Evolutionary conservation across 208 protist species (phyloP).

Genomic region (Zelonia costaricensis): DNA sequence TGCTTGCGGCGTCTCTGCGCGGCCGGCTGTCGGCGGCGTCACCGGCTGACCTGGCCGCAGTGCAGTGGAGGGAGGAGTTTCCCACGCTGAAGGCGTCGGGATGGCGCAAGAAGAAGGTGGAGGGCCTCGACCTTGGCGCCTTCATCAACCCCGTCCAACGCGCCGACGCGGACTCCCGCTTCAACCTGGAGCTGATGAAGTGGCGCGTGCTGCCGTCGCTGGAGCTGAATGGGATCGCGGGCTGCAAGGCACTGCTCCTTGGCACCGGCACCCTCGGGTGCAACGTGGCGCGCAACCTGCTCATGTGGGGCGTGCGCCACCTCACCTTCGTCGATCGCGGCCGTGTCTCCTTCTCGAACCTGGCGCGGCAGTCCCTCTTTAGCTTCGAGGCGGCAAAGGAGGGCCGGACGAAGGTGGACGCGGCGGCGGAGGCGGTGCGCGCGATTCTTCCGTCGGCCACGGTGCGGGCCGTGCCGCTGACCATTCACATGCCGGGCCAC

Average conservation of each 20-base stretch:
- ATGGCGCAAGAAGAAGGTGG: conserved; percentile 41
- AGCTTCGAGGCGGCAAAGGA: conserved; percentile 79
- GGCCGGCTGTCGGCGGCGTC: not conserved
- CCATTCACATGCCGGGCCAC: conserved; percentile 98
- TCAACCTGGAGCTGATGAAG: conserved; percentile 98
- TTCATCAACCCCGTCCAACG: conserved; percentile 89
- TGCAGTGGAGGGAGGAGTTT: conserved; percentile 23
- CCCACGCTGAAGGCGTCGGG: conserved; percentile 34
- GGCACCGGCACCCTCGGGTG: conserved; percentile 98
- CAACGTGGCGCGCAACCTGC: conserved; percentile 95
- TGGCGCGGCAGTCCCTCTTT: conserved; percentile 93
- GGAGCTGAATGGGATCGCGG: conserved; percentile 85
- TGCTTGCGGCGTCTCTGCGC: conserved; percentile 9
- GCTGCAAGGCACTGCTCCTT: conserved; percentile 93
- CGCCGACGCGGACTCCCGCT: conserved; percentile 60
- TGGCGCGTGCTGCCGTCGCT: conserved; percentile 96
- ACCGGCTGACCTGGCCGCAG: not conserved
- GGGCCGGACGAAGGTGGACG: conserved; percentile 83
- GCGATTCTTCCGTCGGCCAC: conserved; percentile 88
- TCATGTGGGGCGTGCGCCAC: conserved; percentile 96
- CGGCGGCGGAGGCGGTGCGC: conserved; percentile 86
- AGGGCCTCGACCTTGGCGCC: conserved; percentile 60
- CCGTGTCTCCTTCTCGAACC: conserved; percentile 96
- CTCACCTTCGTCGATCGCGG: conserved; percentile 97
- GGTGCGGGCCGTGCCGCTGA: conserved; percentile 56